Evolutionary conservation across 2,329 filamentous ascomycete species (phyloP).

Genomic region (Aspergillus sp.): DNA sequence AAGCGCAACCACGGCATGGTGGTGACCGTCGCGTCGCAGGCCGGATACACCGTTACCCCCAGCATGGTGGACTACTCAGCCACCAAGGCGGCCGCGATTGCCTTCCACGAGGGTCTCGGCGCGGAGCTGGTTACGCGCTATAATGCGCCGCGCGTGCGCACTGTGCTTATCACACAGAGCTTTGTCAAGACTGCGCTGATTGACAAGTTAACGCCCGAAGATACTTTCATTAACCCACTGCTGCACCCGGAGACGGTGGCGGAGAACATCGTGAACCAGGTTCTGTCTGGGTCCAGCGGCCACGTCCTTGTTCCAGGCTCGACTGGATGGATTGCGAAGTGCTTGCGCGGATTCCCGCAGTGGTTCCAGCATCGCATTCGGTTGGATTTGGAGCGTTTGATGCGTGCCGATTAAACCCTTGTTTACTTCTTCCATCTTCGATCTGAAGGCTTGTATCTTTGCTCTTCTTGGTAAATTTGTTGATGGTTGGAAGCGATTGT

Average conservation of each 20-base stretch:
- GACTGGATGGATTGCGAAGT: conserved; percentile 43
- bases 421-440: background rate
- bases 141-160: conserved; percentile 60
- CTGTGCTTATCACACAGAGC: conserved; percentile 64
- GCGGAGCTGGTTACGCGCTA: conserved; percentile 61
- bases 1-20: conserved; percentile 68
- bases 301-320: conserved; percentile 57
- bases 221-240: conserved; percentile 53
- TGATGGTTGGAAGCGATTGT: background rate
- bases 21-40: conserved; percentile 67
- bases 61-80: conserved; percentile 68
- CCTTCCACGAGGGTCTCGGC: conserved; percentile 67
- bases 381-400: conserved; percentile 35
- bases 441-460: background rate
- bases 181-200: conserved; percentile 65
- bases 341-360: conserved; percentile 55
- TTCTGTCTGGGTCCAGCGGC: conserved; percentile 58
- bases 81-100: conserved; percentile 64
- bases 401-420: conserved; percentile 17
- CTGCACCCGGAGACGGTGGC: conserved; percentile 64
- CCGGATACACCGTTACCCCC: conserved; percentile 61
- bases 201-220: conserved; percentile 53
- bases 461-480: background rate
- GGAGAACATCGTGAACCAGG: conserved; percentile 61
- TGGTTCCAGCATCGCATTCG: conserved; percentile 59